Evolutionary conservation across 352 stramenopile genomes (phyloP), one percentile per base, ranked within the genome.

Genomic region (Globisporangium polare): DNA sequence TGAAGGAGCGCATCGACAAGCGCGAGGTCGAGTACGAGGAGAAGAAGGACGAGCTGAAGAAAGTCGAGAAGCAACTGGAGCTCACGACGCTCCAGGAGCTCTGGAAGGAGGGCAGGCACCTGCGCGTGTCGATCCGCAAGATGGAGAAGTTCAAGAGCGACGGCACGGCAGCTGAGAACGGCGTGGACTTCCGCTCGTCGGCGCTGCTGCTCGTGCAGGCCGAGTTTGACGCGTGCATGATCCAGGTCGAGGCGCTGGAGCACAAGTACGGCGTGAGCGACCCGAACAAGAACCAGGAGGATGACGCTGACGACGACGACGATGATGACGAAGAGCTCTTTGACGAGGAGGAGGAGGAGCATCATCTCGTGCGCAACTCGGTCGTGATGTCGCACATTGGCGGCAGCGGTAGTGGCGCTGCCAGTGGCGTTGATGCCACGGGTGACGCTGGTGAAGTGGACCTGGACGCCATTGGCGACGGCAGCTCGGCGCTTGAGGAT

Each of bases 101-200:
- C 59, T 91, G 84, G 78, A 88, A 92, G 58, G 81, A 91, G 67
- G 74, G 74, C 17, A 85, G 83, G 54, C 71, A 86, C 41, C 50
- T 95, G 50, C 72, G 78, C 15, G 64, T 69, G 6, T 76, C 83
- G 4, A 58, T 91, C 26, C 77, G 77, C 15, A 79, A 90, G 63
- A 86, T 95, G 26, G 72, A 87, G 17, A 87, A 78, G 66, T 77
- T 77, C 56, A 91, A 91, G 65, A 88, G 71, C 26, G 77, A 90
- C 35, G 73, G 77, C 8, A 66, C 73, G 41, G 79, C 75, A 20
- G 78, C 71, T 1, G 74, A 80, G 9, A 72, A 79, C 51, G 79
- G 76, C 3, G 77, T 90, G 15, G 76, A 90, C 58, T 90, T 94
- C 56, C 71, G 82, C 8, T 75, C 76, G 18, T 88, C 82, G 2